These are phyloP conservation scores for Retiboletus flavoniger DNA, from an alignment of 1,284 basidiomycete genomes.

Conservation along the genomic window DNA sequence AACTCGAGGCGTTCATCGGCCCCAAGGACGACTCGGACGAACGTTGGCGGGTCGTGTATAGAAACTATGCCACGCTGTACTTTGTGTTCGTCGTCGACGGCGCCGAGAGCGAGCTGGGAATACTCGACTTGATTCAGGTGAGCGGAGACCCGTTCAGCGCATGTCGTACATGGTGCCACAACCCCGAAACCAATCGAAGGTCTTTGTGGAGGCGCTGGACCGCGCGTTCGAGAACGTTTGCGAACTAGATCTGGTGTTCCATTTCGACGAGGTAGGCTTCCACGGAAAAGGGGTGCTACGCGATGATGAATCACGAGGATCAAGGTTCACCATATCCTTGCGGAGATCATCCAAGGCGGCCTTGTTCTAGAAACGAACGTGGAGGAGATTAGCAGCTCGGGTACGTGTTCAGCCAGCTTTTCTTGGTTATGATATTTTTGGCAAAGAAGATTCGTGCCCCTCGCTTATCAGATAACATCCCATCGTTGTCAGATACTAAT, in stretches of 20 bases:
- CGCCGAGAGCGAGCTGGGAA: constrained; percentile 93
- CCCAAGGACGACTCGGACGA: constrained; percentile 56
- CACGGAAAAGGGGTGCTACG: background rate
- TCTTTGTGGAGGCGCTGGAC: constrained; percentile 96
- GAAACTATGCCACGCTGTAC: constrained; percentile 92
- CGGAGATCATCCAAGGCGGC: constrained; percentile 96
- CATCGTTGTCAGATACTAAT: constrained; percentile 15
- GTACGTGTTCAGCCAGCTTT: constrained; percentile 43
- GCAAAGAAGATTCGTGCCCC: background rate
- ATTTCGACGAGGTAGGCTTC: constrained; percentile 87
- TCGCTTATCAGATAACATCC: constrained; percentile 6
- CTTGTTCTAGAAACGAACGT: constrained; percentile 98
- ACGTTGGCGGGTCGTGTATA: constrained; percentile 74
- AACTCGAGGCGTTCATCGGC: constrained; percentile 74
- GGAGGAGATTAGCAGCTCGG: constrained; percentile 79
- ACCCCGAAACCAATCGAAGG: constrained; percentile 46
- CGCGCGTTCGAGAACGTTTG: constrained; percentile 98
- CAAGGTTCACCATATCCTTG: constrained; percentile 87
- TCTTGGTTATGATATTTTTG: background rate
- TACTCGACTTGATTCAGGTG: constrained; percentile 96
- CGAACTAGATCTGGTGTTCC: constrained; percentile 97
- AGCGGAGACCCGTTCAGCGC: constrained; percentile 23
- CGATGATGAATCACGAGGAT: constrained; percentile 7
- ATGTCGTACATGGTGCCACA: background rate
- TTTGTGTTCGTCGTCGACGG: constrained; percentile 97